Evolutionary conservation across 2,329 filamentous ascomycete genomes (phyloP).

Genomic region (Ophiostoma australiae): DNA sequence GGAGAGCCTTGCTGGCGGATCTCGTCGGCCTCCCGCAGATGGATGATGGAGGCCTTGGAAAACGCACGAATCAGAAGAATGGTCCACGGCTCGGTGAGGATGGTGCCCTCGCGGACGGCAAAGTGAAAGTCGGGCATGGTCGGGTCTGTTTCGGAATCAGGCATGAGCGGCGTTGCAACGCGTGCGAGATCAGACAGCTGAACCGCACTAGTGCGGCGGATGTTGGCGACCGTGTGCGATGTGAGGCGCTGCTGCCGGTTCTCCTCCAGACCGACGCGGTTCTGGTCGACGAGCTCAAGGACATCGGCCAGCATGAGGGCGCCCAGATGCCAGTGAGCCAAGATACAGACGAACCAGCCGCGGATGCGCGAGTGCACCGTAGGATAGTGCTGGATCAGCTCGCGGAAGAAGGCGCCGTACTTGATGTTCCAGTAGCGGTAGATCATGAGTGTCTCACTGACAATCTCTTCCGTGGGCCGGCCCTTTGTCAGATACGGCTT

Average conservation of each 20-base stretch:
- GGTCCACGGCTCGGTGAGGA: slow-evolving; percentile 59
- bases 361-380: slow-evolving; percentile 49
- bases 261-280: slow-evolving; percentile 31
- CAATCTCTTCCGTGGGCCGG: slow-evolving; percentile 44
- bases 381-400: slow-evolving; percentile 48
- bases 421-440: slow-evolving; percentile 52
- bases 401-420: slow-evolving; percentile 49
- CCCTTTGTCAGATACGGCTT: slow-evolving; percentile 34
- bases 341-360: slow-evolving; percentile 56
- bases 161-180: slow-evolving; percentile 37
- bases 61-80: slow-evolving; percentile 51
- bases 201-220: slow-evolving; percentile 42
- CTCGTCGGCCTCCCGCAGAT: slow-evolving; percentile 37
- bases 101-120: slow-evolving; percentile 49
- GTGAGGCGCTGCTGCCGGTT: slow-evolving; percentile 31
- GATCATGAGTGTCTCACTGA: slow-evolving; percentile 45
- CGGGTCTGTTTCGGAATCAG: slow-evolving; percentile 26
- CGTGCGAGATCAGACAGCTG: slow-evolving; percentile 47
- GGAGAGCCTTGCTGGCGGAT: slow-evolving; percentile 29
- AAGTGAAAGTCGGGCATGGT: slow-evolving; percentile 46
- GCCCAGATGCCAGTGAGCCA: slow-evolving; percentile 55
- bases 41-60: slow-evolving; percentile 41
- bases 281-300: slow-evolving; percentile 47
- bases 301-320: slow-evolving; percentile 51
- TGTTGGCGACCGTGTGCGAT: slow-evolving; percentile 36